Percentiles rank a stretch among this genome's conserved stretches.
These are phyloP conservation scores for Grosmannia serpens DNA, from an alignment of 2,329 filamentous ascomycete genomes.

Conservation along the genomic window DNA sequence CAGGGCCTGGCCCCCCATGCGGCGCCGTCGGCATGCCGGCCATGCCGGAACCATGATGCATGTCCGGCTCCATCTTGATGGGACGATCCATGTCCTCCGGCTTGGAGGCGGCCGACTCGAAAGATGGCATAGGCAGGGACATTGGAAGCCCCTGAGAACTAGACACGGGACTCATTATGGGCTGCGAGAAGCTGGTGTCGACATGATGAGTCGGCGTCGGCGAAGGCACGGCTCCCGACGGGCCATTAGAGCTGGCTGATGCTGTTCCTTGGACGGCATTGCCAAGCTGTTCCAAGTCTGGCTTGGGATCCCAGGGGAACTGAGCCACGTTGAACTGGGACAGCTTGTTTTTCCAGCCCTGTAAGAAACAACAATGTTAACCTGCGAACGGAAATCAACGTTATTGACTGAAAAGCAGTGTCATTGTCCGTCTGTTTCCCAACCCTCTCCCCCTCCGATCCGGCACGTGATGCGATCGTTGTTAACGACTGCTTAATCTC, in stretches of 20 bases:
- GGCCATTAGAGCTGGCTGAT: not conserved
- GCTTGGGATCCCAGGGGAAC: slow-evolving; percentile 92
- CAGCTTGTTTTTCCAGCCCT: slow-evolving; percentile 94
- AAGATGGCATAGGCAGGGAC: slow-evolving; percentile 17
- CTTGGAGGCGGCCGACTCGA: slow-evolving; percentile 4
- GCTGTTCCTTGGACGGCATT: not conserved
- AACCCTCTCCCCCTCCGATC: not conserved
- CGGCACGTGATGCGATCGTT: not conserved
- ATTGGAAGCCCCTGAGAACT: slow-evolving; percentile 17
- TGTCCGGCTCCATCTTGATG: slow-evolving; percentile 11
- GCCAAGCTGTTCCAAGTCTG: slow-evolving; percentile 39
- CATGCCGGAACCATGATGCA: not conserved
- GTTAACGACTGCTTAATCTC: too few relatives aligned
- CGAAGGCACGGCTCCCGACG: slow-evolving; percentile 10
- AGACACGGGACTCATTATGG: slow-evolving; percentile 23
- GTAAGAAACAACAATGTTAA: not conserved
- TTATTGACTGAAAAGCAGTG: not conserved
- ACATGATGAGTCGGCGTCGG: slow-evolving; percentile 7
- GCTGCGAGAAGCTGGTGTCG: slow-evolving; percentile 20
- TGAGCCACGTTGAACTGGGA: slow-evolving; percentile 72
- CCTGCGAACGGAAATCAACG: not conserved
- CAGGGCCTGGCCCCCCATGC: slow-evolving; percentile 3
- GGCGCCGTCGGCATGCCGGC: not conserved
- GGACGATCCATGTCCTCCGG: slow-evolving; percentile 11
- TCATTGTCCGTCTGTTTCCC: not conserved